These are phyloP conservation scores for Saccharomycopsis javanensis DNA, from an alignment of 805 yeast genomes.

Conservation along the genomic window DNA sequence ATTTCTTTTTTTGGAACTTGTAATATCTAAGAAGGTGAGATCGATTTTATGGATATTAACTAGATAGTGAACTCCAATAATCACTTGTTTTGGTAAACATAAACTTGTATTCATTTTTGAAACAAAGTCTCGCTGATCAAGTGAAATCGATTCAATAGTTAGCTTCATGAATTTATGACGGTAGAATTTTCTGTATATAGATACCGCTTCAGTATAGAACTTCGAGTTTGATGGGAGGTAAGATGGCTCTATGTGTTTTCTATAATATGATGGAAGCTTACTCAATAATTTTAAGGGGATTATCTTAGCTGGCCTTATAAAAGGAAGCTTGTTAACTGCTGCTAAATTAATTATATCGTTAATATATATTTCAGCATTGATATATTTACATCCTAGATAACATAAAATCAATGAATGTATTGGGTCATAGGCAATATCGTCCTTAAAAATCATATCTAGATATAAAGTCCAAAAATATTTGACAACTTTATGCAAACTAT, in stretches of 20 bases:
- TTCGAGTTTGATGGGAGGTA: slow-evolving; percentile 32
- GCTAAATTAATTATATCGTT: slow-evolving; percentile 38
- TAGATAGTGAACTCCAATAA: slow-evolving; percentile 79
- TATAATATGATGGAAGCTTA: slow-evolving; percentile 31
- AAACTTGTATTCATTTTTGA: slow-evolving; percentile 40
- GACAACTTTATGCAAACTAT: slow-evolving; percentile 26
- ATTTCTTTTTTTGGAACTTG: not conserved
- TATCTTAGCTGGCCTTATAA: slow-evolving; percentile 30
- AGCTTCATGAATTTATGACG: not conserved
- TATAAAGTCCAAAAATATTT: slow-evolving; percentile 31
- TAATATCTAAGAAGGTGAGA: not conserved
- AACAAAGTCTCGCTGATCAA: slow-evolving; percentile 34
- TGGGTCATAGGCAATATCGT: slow-evolving; percentile 10
- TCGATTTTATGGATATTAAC: slow-evolving; percentile 57
- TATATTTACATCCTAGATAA: slow-evolving; percentile 41
- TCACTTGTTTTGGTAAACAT: slow-evolving; percentile 91
- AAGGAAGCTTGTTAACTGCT: slow-evolving; percentile 39
- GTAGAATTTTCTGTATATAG: slow-evolving; percentile 2
- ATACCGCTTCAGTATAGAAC: slow-evolving; percentile 22
- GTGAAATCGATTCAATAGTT: slow-evolving; percentile 32
- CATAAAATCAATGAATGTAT: slow-evolving; percentile 30
- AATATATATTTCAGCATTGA: slow-evolving; percentile 41
- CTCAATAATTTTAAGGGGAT: slow-evolving; percentile 32
- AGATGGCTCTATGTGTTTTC: slow-evolving; percentile 32
- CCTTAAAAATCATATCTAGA: slow-evolving; percentile 10